Conservation (phyloP, 192 early-diverging fungal genomes). For the Pilobolus umbonatus region DNA sequence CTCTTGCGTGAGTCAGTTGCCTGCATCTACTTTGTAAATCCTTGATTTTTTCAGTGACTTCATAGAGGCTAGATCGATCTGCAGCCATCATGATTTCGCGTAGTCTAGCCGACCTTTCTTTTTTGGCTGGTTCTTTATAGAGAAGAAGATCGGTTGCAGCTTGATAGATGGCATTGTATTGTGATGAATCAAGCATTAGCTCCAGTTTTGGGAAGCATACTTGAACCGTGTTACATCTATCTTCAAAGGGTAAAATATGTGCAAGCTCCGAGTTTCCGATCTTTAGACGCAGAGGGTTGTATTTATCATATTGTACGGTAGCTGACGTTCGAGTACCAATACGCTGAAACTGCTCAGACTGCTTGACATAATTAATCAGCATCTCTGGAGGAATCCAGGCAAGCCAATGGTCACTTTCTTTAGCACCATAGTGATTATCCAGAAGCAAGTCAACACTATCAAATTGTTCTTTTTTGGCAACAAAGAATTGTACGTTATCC, state of each 20-base stretch:
- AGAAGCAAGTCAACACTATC: constrained; percentile 34
- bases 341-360: constrained; percentile 47
- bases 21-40: constrained; percentile 58
- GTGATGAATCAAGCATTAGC: constrained; percentile 68
- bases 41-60: constrained; percentile 49
- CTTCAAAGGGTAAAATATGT: constrained; percentile 41
- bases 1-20: constrained; percentile 32
- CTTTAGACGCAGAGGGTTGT: constrained; percentile 65
- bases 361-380: constrained; percentile 44
- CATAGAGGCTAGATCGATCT: constrained; percentile 67
- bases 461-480: constrained; percentile 41
- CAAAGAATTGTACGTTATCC: constrained; percentile 65
- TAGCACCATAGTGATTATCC: constrained; percentile 45
- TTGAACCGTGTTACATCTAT: constrained; percentile 59
- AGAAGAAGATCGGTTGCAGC: constrained; percentile 75
- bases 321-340: constrained; percentile 55
- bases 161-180: constrained; percentile 70
- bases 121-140: constrained; percentile 77
- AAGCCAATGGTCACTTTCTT: constrained; percentile 48
- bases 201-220: constrained; percentile 72
- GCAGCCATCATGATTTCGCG: constrained; percentile 76
- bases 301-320: constrained; percentile 57
- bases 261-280: constrained; percentile 16
- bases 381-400: constrained; percentile 71
- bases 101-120: constrained; percentile 63